Evolutionary conservation across 73 alveolate species (phyloP).

Genomic region (Strombidium stylifer): DNA sequence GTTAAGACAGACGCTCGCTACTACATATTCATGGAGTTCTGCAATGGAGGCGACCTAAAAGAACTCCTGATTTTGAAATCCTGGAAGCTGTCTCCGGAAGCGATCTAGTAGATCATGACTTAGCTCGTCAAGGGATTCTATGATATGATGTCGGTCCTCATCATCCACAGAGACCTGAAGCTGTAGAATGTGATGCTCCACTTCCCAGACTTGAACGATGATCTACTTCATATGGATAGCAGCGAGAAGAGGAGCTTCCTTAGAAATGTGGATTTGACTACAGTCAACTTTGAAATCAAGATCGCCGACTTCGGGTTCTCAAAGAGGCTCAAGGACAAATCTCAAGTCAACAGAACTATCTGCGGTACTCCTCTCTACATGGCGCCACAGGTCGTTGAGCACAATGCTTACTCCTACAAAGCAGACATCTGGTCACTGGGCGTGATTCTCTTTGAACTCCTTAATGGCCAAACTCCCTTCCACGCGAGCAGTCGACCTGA

Average conservation of each 20-base stretch:
- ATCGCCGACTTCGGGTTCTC: slow-evolving; percentile 96
- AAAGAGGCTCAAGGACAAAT: slow-evolving; percentile 49
- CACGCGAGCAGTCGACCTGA: slow-evolving; percentile 10
- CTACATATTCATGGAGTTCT: slow-evolving; percentile 86
- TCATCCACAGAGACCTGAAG: slow-evolving; percentile 83
- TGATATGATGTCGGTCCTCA: slow-evolving; percentile 51
- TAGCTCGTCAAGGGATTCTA: slow-evolving; percentile 70
- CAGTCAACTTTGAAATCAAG: slow-evolving; percentile 56
- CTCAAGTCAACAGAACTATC: slow-evolving; percentile 71
- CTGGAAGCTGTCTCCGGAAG: slow-evolving; percentile 50
- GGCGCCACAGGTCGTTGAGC: slow-evolving; percentile 92
- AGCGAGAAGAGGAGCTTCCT: background rate
- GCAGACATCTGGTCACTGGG: slow-evolving; percentile 48
- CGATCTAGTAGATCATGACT: slow-evolving; percentile 49
- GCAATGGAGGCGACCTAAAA: slow-evolving; percentile 92
- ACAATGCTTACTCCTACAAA: slow-evolving; percentile 55
- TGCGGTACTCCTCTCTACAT: slow-evolving; percentile 94
- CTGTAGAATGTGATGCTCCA: slow-evolving; percentile 74
- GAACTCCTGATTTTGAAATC: slow-evolving; percentile 39
- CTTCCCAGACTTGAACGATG: slow-evolving; percentile 51
- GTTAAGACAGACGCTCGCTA: slow-evolving; percentile 69
- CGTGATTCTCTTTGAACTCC: slow-evolving; percentile 13
- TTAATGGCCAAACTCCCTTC: slow-evolving; percentile 36
- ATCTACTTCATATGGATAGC: background rate
- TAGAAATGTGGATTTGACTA: slow-evolving; percentile 10